phyloP scores from a whole-genome alignment of 2,329 filamentous ascomycete species.

The Alternaria sp. region DNA sequence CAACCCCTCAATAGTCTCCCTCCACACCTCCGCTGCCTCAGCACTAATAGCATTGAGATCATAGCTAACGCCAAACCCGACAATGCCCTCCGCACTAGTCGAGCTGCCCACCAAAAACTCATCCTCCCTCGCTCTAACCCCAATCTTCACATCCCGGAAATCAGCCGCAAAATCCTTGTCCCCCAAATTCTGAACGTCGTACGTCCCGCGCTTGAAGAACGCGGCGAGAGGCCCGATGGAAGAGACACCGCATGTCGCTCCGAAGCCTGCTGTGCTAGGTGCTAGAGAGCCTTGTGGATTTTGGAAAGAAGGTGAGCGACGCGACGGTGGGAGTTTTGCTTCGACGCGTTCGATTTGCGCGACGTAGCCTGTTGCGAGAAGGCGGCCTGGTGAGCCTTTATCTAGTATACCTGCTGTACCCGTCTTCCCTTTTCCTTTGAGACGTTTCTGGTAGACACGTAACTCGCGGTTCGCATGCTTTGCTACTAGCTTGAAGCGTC shows the following conservation, averaged over 20 bases:
- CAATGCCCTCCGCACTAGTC: constrained; percentile 43
- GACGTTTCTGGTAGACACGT: constrained; percentile 53
- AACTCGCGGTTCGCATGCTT: constrained; percentile 53
- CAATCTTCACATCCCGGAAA: constrained; percentile 45
- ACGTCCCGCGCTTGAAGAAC: constrained; percentile 40
- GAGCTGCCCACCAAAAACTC: constrained; percentile 55
- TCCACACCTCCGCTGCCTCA: constrained; percentile 41
- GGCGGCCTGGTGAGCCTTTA: constrained; percentile 46
- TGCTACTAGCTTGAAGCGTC: constrained; percentile 49
- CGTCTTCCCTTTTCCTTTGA: constrained; percentile 23
- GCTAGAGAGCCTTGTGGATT: constrained; percentile 50
- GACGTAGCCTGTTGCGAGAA: constrained; percentile 55
- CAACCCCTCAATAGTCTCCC: constrained; percentile 37
- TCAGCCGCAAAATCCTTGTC: constrained; percentile 50
- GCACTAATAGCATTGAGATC: constrained; percentile 49
- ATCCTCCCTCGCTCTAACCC: constrained; percentile 53
- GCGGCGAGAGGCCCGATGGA: constrained; percentile 49
- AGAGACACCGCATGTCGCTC: constrained; percentile 55
- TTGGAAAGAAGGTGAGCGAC: constrained; percentile 19
- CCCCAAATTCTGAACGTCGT: constrained; percentile 33
- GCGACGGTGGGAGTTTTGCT: constrained; percentile 40
- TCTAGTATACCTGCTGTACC: constrained; percentile 35
- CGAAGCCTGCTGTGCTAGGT: constrained; percentile 35
- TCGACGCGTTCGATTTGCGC: constrained; percentile 49
- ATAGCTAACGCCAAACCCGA: constrained; percentile 51